phyloP scores from a whole-genome alignment of 1,284 basidiomycete genomes.

The Singerocomus inundabilis region DNA sequence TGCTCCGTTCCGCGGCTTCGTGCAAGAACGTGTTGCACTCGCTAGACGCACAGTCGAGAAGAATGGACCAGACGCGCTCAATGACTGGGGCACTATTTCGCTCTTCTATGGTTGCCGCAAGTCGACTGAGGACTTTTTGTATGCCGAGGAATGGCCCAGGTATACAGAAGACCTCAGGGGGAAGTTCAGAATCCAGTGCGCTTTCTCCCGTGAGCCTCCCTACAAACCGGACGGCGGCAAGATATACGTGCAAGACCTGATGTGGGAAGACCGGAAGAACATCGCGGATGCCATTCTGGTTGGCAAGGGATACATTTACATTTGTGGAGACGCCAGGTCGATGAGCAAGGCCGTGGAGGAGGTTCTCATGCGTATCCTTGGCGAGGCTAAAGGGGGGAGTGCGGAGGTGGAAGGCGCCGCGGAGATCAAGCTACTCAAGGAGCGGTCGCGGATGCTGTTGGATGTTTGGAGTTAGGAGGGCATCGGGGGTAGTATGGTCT shows the following conservation, averaged over 20 bases:
- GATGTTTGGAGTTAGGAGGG: constrained; percentile 77
- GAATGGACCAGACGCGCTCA: constrained; percentile 87
- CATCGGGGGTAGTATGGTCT: neutral
- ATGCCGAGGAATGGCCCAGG: constrained; percentile 92
- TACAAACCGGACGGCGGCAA: constrained; percentile 91
- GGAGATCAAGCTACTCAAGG: constrained; percentile 92
- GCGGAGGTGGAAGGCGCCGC: constrained; percentile 84
- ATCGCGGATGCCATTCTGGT: constrained; percentile 89
- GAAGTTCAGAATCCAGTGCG: constrained; percentile 86
- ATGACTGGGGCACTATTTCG: constrained; percentile 93
- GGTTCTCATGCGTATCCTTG: constrained; percentile 81
- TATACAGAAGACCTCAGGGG: constrained; percentile 86
- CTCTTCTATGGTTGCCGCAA: constrained; percentile 96
- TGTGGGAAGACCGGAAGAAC: constrained; percentile 82
- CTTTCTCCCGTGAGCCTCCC: constrained; percentile 85
- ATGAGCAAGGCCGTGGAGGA: constrained; percentile 97
- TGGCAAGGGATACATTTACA: constrained; percentile 92
- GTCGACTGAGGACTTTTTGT: constrained; percentile 87
- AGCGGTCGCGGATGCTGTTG: constrained; percentile 77
- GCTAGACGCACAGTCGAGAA: constrained; percentile 93
- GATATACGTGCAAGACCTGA: constrained; percentile 95
- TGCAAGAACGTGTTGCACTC: constrained; percentile 95
- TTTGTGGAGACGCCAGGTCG: constrained; percentile 95
- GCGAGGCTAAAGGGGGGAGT: constrained; percentile 87
- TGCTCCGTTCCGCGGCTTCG: constrained; percentile 97